Conservation (phyloP, 805 yeast species). For the Starmerella gropengiesseri region DNA sequence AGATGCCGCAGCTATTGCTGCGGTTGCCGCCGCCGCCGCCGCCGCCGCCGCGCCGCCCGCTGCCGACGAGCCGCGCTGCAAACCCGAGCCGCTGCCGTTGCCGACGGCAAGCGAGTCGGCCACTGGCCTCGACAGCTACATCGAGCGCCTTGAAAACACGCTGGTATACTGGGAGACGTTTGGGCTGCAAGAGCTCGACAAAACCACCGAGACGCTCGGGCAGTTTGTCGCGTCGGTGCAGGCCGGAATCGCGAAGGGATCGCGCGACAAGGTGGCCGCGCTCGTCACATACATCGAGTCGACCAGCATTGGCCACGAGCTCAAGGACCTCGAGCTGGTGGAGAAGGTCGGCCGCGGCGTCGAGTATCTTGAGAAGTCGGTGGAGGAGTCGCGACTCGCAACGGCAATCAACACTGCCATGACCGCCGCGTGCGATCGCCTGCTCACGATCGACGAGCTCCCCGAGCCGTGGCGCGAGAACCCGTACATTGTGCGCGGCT, state of each 20-base stretch:
- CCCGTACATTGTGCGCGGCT: slow-evolving; percentile 71
- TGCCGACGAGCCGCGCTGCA: slow-evolving; percentile 1
- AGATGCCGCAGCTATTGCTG: not conserved
- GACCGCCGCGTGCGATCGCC: slow-evolving; percentile 30
- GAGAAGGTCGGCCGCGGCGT: slow-evolving; percentile 26
- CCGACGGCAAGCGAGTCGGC: not conserved
- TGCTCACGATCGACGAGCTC: slow-evolving; percentile 70
- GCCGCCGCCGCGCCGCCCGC: not conserved
- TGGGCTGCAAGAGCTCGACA: slow-evolving; percentile 27
- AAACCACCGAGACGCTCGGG: slow-evolving; percentile 25
- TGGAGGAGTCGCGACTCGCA: slow-evolving; percentile 28
- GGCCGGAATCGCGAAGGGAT: slow-evolving; percentile 27
- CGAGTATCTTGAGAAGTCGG: slow-evolving; percentile 28
- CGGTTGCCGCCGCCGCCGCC: not conserved
- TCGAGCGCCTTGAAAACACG: slow-evolving; percentile 10
- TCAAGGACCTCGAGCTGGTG: slow-evolving; percentile 20
- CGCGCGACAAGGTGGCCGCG: slow-evolving; percentile 29
- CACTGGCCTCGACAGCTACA: not conserved
- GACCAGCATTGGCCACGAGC: slow-evolving; percentile 24
- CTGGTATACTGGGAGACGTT: slow-evolving; percentile 29
- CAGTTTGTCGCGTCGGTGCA: slow-evolving; percentile 26
- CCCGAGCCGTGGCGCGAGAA: slow-evolving; percentile 94
- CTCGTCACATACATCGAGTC: slow-evolving; percentile 27
- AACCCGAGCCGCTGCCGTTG: not conserved
- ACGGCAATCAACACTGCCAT: slow-evolving; percentile 24